Evolutionary conservation across 345 rosid genomes (phyloP), one percentile per base, ranked within the genome.

Genomic region (Balakata baccata): DNA sequence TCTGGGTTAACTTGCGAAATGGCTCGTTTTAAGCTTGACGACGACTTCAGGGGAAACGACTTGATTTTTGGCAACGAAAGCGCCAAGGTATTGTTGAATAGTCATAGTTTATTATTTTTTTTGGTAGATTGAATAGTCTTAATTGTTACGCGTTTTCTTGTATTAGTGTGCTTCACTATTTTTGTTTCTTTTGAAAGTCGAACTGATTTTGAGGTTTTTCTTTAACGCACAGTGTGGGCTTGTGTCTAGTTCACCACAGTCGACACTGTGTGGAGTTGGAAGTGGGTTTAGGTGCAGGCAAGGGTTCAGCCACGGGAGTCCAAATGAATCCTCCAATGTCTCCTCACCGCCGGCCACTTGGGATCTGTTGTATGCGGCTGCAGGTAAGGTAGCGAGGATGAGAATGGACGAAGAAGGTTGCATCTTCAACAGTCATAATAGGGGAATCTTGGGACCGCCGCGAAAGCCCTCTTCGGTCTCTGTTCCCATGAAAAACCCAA

Each of bases 281-380:
- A 77, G 47, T 67, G 76, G 86, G 0, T 87, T 86, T 38, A 77
- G 79, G 12, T 85, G 87, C 73, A 54, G 52, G 66, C 78, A 71
- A 61, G 68, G 81, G 43, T 74, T 83, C 0, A 67, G 78, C 74
- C 65, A 70, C 11, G 84, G 85, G 38, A 79, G 81, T 66, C 84
- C 79, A 0, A 73, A 53, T 58, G 72, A 61, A 3, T 13, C 51
- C 58, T 59, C 41, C 68, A 54, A 25, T 18, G 76, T 75, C 6
- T 71, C 87, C 10, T 85, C 96, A 18, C 82, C 84, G 20, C 89
- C 90, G 10, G 74, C 92, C 34, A 84, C 88, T 2, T 83, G 87
- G 88, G 91, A 88, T 85, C 81, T 87, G 52, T 85, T 86, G 38
- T 72, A 74, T 34, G 85, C 87, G 16, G 91, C 94, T 39, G 87